Evolutionary conservation across 1,139 yeast species (phyloP).

Genomic region (Wickerhamomyces sp.): DNA sequence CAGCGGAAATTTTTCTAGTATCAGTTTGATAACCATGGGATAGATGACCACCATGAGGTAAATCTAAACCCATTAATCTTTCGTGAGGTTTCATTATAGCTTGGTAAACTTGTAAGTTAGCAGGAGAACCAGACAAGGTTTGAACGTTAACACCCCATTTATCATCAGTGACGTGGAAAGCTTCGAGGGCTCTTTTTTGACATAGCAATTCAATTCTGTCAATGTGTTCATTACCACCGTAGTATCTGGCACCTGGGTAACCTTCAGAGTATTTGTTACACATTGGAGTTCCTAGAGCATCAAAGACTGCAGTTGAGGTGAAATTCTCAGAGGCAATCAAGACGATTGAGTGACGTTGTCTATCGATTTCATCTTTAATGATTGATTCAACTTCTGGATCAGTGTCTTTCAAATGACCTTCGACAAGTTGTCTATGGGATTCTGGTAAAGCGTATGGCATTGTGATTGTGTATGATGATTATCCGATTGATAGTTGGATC

Average conservation of each 20-base stretch:
- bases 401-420: slow-evolving; percentile 63
- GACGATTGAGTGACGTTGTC: slow-evolving; percentile 93
- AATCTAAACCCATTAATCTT: slow-evolving; percentile 93
- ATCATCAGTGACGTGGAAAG: slow-evolving; percentile 73
- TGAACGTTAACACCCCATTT: slow-evolving; percentile 99
- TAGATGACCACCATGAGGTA: slow-evolving; percentile 98
- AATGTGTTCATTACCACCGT: slow-evolving; percentile 90
- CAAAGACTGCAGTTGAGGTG: slow-evolving; percentile 94
- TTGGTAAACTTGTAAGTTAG: slow-evolving; percentile 92
- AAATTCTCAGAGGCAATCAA: slow-evolving; percentile 96
- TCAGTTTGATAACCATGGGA: slow-evolving; percentile 98
- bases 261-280: slow-evolving; percentile 87
- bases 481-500: not conserved
- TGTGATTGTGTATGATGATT: not conserved
- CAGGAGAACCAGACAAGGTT: slow-evolving; percentile 94
- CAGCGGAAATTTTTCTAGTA: slow-evolving; percentile 90
- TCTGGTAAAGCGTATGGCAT: slow-evolving; percentile 60
- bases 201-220: slow-evolving; percentile 90
- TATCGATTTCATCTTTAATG: slow-evolving; percentile 80
- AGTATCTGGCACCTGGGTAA: slow-evolving; percentile 84
- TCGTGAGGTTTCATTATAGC: slow-evolving; percentile 94
- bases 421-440: slow-evolving; percentile 60
- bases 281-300: slow-evolving; percentile 96
- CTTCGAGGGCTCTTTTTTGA: slow-evolving; percentile 88
- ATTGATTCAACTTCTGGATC: slow-evolving; percentile 83